Evolutionary conservation across 192 early-diverging fungal species (phyloP).

Genomic region (Backusella circina): DNA sequence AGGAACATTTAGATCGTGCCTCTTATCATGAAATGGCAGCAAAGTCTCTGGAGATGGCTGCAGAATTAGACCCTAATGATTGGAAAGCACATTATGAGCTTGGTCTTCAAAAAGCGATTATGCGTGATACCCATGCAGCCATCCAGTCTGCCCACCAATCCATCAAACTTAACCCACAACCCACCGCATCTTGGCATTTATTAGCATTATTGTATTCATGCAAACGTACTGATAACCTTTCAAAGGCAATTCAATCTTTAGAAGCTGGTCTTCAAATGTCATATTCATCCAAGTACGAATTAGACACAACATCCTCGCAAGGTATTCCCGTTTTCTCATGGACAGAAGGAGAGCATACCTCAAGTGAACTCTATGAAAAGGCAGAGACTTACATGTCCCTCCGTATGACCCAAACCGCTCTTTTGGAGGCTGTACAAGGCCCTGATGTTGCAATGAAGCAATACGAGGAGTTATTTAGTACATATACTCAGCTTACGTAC

Average conservation of each 20-base stretch:
- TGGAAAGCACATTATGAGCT: slow-evolving; percentile 61
- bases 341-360: slow-evolving; percentile 49
- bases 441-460: slow-evolving; percentile 30
- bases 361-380: slow-evolving; percentile 48
- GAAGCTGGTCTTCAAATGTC: slow-evolving; percentile 48
- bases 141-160: slow-evolving; percentile 50
- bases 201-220: slow-evolving; percentile 62
- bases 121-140: slow-evolving; percentile 55
- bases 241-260: slow-evolving; percentile 59
- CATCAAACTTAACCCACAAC: slow-evolving; percentile 45
- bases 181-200: slow-evolving; percentile 71
- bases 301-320: background rate
- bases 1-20: background rate
- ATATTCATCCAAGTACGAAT: slow-evolving; percentile 43
- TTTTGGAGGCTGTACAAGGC: slow-evolving; percentile 34
- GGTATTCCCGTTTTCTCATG: slow-evolving; percentile 3
- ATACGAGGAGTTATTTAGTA: background rate
- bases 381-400: slow-evolving; percentile 33
- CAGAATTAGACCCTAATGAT: slow-evolving; percentile 38
- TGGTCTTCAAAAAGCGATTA: slow-evolving; percentile 61
- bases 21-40: background rate
- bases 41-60: slow-evolving; percentile 40
- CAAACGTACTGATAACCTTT: slow-evolving; percentile 50
- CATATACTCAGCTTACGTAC: background rate
- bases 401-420: background rate